Conservation (phyloP, 805 yeast species). For the Candida xiaguanensis region DNA sequence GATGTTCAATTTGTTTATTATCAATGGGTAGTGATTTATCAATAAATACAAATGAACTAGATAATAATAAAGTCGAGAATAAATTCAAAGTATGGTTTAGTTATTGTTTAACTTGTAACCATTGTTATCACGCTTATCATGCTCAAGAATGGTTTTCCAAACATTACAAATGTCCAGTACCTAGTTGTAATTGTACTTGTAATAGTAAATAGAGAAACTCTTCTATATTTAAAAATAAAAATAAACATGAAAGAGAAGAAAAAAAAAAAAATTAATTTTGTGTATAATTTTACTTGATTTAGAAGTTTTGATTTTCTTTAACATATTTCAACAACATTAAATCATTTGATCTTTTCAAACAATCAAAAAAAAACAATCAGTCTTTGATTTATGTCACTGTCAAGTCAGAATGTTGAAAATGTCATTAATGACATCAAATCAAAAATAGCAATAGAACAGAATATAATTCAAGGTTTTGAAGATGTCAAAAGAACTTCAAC, state of each 20-base stretch:
- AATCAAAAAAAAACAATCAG: neutral
- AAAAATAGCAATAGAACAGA: conserved; percentile 85
- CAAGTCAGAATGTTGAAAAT: conserved; percentile 23
- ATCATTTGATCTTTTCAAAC: neutral
- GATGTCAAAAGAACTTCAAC: conserved; percentile 72
- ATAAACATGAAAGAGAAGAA: neutral
- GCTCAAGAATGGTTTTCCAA: conserved; percentile 94
- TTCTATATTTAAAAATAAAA: too few relatives aligned
- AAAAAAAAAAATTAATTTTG: conserved; percentile 1
- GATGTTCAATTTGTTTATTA: conserved; percentile 85
- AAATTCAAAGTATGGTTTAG: conserved; percentile 81
- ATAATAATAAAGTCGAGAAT: conserved; percentile 30
- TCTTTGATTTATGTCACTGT: neutral
- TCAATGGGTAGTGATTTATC: conserved; percentile 71
- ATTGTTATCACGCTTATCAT: conserved; percentile 92
- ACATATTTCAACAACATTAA: conserved; percentile 4
- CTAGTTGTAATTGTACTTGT: conserved; percentile 85
- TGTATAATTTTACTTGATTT: neutral
- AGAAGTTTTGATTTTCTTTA: neutral
- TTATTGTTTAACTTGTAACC: conserved; percentile 86
- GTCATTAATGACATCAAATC: conserved; percentile 64
- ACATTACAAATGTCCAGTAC: conserved; percentile 89
- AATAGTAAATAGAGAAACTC: conserved; percentile 42
- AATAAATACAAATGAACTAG: conserved; percentile 23
- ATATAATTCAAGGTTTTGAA: conserved; percentile 84